These are phyloP conservation scores for Puccinia horiana DNA, from an alignment of 1,284 basidiomycete genomes.

Conservation along the genomic window DNA sequence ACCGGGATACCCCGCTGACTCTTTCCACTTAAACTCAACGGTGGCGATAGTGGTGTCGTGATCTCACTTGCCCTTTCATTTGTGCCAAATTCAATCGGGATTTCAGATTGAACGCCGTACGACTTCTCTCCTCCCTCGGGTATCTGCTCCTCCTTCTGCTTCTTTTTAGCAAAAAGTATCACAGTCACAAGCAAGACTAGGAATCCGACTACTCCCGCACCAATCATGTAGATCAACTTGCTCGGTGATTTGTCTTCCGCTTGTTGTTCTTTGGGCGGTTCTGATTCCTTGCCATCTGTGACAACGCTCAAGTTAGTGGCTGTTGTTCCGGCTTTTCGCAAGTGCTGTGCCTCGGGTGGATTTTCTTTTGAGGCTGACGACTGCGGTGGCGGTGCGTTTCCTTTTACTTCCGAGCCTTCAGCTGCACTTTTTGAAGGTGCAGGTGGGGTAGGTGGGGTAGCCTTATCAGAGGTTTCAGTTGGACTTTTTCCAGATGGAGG, in stretches of 20 bases:
- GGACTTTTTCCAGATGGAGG: background rate
- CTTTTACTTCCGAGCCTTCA: background rate
- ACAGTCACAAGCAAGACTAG: background rate
- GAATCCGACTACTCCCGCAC: background rate
- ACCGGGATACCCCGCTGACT: constrained; percentile 13
- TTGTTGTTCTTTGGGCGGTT: background rate
- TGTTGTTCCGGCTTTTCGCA: background rate
- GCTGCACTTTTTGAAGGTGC: background rate
- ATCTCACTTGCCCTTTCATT: constrained; percentile 11
- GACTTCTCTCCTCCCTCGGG: background rate
- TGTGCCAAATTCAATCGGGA: background rate
- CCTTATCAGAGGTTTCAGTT: background rate
- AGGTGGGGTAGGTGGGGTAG: background rate
- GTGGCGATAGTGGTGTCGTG: constrained; percentile 3
- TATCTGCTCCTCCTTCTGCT: background rate
- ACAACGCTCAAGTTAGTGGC: constrained; percentile 9
- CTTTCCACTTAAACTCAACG: constrained; percentile 21
- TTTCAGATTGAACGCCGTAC: background rate
- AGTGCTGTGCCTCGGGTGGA: background rate
- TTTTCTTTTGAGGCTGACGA: background rate
- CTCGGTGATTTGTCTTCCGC: background rate
- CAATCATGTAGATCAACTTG: constrained; percentile 3
- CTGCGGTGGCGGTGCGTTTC: background rate
- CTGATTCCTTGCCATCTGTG: background rate
- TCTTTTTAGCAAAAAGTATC: constrained; percentile 1